Percentiles rank a stretch among this genome's conserved stretches.
These are phyloP conservation scores for Flaveria linearis DNA, from an alignment of 129 eudicot genomes.

Conservation along the genomic window DNA sequence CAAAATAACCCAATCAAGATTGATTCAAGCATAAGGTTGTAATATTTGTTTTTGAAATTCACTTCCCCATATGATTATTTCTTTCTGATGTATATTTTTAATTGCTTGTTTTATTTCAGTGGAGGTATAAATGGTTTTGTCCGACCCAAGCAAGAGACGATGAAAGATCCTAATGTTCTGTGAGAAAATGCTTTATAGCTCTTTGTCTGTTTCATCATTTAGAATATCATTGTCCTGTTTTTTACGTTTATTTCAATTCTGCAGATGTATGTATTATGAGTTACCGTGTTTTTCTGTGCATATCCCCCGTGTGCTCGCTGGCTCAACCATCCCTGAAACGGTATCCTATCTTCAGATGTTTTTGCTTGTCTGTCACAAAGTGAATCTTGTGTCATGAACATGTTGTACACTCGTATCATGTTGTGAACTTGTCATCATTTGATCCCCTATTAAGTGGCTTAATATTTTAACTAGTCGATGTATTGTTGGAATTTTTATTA, in stretches of 20 bases:
- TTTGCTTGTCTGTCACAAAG: background rate
- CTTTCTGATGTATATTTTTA: background rate
- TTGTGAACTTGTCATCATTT: background rate
- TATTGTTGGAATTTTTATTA: background rate
- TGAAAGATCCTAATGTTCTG: conserved; percentile 27
- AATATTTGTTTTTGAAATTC: background rate
- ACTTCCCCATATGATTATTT: background rate
- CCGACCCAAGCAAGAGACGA: conserved; percentile 17
- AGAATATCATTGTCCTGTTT: background rate
- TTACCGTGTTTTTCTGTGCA: conserved; percentile 17
- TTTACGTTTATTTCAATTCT: background rate
- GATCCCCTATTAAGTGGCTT: background rate
- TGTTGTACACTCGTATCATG: background rate
- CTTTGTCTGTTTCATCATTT: background rate
- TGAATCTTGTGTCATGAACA: background rate
- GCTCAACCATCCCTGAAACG: conserved; percentile 45
- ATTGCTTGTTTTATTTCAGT: conserved; percentile 18
- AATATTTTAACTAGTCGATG: too few species aligned
- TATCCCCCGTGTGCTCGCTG: conserved; percentile 43
- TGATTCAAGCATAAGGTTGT: conserved; percentile 33
- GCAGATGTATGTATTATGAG: conserved; percentile 44
- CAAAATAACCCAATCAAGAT: conserved; percentile 27
- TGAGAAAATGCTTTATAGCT: conserved; percentile 27
- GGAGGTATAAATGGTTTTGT: conserved; percentile 40
- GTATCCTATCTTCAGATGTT: conserved; percentile 26